Evolutionary conservation across 805 yeast species (phyloP).

Genomic region (Deakozyma indianensis): DNA sequence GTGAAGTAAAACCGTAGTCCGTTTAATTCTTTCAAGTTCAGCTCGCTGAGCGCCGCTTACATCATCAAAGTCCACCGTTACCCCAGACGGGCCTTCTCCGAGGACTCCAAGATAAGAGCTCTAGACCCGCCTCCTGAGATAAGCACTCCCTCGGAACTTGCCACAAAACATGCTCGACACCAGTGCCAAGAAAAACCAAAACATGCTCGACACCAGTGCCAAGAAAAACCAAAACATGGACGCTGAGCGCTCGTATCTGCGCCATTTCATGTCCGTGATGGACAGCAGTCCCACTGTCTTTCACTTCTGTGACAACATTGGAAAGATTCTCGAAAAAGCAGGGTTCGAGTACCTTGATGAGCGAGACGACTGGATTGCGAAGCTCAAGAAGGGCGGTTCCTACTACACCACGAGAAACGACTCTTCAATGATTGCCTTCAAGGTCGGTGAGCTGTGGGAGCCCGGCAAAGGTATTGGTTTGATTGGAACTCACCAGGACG

Average conservation of each 20-base stretch:
- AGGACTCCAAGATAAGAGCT: no score
- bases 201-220: no score
- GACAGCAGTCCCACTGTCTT: conserved; percentile 58
- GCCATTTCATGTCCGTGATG: conserved; percentile 26
- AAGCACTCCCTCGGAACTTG: no score
- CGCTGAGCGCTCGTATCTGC: neutral
- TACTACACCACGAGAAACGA: conserved; percentile 84
- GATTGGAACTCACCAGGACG: conserved; percentile 93
- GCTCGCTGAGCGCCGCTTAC: no score
- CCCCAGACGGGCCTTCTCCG: no score
- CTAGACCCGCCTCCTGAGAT: no score
- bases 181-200: no score
- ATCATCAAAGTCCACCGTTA: no score
- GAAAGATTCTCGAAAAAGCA: conserved; percentile 31
- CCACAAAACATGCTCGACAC: no score
- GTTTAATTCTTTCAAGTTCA: no score
- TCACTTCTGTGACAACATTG: conserved; percentile 26
- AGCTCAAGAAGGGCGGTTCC: conserved; percentile 40
- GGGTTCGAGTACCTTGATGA: conserved; percentile 70
- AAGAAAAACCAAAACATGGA: no score
- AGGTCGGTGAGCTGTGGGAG: conserved; percentile 56
- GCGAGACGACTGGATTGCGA: conserved; percentile 45
- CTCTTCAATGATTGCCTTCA: conserved; percentile 78
- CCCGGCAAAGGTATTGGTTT: conserved; percentile 77
- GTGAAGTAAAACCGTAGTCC: no score